A percentile compares a stretch with the other conserved stretches of the same genome.
phyloP scores from a whole-genome alignment of 1,284 basidiomycete species.

The Trametes pubescens region DNA sequence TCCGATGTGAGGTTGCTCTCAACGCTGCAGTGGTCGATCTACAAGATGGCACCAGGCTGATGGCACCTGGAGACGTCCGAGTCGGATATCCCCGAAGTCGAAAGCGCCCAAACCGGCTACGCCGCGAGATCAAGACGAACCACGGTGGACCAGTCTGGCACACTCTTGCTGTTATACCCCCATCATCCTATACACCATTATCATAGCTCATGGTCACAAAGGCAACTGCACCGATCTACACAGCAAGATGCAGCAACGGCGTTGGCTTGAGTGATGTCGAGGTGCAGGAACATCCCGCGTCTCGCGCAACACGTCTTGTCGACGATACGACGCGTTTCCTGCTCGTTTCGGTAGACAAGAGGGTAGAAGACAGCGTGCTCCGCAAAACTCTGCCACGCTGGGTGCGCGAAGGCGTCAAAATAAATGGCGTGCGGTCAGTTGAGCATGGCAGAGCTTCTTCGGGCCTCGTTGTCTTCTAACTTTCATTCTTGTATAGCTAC shows the following conservation, averaged over 20 bases:
- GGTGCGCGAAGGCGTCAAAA: slow-evolving; percentile 24
- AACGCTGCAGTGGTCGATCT: no score
- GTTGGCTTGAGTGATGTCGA: slow-evolving; percentile 10
- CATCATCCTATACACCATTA: neutral
- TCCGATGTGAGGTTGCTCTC: no score
- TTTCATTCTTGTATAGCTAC: slow-evolving; percentile 25
- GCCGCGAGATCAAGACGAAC: no score
- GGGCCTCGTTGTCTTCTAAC: slow-evolving; percentile 3
- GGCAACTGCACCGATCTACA: slow-evolving; percentile 7
- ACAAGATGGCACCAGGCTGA: no score
- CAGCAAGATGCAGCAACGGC: slow-evolving; percentile 21
- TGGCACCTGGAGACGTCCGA: no score
- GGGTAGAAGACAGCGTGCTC: slow-evolving; percentile 4
- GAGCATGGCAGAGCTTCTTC: neutral
- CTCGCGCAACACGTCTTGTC: slow-evolving; percentile 33
- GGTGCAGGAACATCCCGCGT: slow-evolving; percentile 21
- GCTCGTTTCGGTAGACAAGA: slow-evolving; percentile 23
- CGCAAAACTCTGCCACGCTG: slow-evolving; percentile 19
- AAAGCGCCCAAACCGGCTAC: no score
- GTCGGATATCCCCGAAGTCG: no score
- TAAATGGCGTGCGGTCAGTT: slow-evolving; percentile 26
- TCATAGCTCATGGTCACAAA: slow-evolving; percentile 17
- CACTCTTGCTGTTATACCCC: neutral
- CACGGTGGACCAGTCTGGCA: no score
- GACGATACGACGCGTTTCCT: slow-evolving; percentile 34